Evolutionary conservation across 2,329 filamentous ascomycete genomes (phyloP).

Genomic region (Didymella pinodella): DNA sequence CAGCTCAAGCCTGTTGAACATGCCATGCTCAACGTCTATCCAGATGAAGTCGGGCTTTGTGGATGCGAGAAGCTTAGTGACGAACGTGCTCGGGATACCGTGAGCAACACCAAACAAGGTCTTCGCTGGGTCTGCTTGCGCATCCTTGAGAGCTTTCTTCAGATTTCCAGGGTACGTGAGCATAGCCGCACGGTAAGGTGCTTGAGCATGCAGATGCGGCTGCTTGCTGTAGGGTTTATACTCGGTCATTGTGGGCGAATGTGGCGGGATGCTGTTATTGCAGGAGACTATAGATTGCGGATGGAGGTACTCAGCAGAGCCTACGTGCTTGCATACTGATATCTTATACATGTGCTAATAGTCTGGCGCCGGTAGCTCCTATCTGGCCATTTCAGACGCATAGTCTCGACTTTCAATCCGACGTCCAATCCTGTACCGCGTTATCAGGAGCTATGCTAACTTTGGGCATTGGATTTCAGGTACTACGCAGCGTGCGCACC

Average conservation of each 20-base stretch:
- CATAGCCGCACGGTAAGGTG: constrained; percentile 33
- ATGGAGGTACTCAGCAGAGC: not conserved
- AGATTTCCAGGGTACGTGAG: constrained; percentile 38
- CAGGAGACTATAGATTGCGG: no score
- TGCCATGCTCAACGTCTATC: constrained; percentile 41
- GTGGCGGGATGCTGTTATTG: not conserved
- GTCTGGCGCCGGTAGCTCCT: not conserved
- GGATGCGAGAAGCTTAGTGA: constrained; percentile 39
- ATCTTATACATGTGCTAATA: constrained; percentile 3
- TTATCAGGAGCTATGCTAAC: not conserved
- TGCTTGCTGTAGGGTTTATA: constrained; percentile 36
- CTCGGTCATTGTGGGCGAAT: constrained; percentile 24
- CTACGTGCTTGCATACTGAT: not conserved
- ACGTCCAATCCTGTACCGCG: not conserved
- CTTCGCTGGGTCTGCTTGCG: constrained; percentile 34
- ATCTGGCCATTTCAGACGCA: not conserved
- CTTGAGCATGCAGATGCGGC: constrained; percentile 32
- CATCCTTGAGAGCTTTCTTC: constrained; percentile 32
- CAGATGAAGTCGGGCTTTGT: constrained; percentile 41
- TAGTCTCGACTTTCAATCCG: not conserved
- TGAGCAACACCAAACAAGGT: constrained; percentile 38
- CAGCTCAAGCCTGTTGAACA: constrained; percentile 37
- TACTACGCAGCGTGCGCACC: not conserved
- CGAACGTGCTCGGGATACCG: constrained; percentile 36
- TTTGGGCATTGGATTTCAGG: not conserved